Evolutionary conservation across 2,329 filamentous ascomycete genomes (phyloP).

Genomic region (Aspergillus unguis): DNA sequence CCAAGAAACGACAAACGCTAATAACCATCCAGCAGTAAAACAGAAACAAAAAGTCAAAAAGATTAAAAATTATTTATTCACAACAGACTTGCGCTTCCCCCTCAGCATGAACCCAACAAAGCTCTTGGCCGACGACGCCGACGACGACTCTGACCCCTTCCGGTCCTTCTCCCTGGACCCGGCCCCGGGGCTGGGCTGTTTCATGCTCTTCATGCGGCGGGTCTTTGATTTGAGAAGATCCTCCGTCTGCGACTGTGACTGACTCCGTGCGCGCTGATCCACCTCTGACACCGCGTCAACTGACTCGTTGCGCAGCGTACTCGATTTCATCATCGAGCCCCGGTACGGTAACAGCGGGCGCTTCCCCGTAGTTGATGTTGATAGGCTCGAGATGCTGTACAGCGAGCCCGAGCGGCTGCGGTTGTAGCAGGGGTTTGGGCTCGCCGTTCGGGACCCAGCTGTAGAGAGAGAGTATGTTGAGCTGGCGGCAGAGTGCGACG

Average conservation of each 20-base stretch:
- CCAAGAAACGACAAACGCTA: too few relatives aligned
- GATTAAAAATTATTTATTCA: slow-evolving; percentile 17
- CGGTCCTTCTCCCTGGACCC: slow-evolving; percentile 2
- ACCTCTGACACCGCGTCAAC: too few relatives aligned
- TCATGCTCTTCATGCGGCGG: slow-evolving; percentile 18
- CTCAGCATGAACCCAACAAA: slow-evolving; percentile 24
- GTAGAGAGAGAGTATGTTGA: slow-evolving; percentile 16
- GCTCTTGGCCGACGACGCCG: slow-evolving; percentile 17
- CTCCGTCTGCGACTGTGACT: slow-evolving; percentile 10
- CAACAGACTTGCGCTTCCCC: slow-evolving; percentile 20
- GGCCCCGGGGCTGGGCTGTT: background rate
- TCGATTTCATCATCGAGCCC: slow-evolving; percentile 29
- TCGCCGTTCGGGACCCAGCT: slow-evolving; percentile 21
- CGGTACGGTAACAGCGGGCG: slow-evolving; percentile 24
- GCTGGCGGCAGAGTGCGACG: slow-evolving; percentile 17
- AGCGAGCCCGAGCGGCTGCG: slow-evolving; percentile 22
- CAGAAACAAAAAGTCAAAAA: background rate
- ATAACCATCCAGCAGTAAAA: background rate
- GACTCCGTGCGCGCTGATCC: background rate
- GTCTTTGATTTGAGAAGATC: background rate
- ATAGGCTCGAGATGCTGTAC: slow-evolving; percentile 25
- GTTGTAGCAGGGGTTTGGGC: slow-evolving; percentile 21
- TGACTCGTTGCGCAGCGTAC: slow-evolving; percentile 28
- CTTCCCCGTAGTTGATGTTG: slow-evolving; percentile 7
- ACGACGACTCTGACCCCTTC: slow-evolving; percentile 5